Percentiles rank a stretch among this genome's conserved stretches.
Conservation (phyloP, 257 asterid species). For the Marsdenia floribunda region DNA sequence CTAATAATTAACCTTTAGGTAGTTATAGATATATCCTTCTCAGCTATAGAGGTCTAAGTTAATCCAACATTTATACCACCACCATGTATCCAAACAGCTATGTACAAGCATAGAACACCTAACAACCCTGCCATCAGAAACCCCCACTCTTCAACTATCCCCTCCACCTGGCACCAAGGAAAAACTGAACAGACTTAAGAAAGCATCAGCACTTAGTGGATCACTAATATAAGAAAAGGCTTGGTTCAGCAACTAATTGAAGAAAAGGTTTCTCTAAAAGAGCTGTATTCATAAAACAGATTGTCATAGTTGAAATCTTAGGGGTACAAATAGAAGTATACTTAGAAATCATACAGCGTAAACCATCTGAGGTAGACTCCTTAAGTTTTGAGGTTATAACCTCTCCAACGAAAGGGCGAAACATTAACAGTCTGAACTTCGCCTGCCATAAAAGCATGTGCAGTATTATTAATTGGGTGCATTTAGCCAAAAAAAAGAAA, state of each 20-base stretch:
- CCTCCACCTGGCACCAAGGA: not conserved
- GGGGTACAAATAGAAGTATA: not conserved
- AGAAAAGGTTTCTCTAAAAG: not conserved
- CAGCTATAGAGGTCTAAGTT: not conserved
- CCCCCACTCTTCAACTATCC: not conserved
- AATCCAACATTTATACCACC: not conserved
- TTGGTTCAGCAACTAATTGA: not conserved
- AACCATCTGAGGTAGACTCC: conserved; percentile 61
- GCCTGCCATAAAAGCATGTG: conserved; percentile 45
- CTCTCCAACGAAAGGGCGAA: conserved; percentile 87
- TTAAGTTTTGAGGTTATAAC: conserved; percentile 62
- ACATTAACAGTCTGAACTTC: conserved; percentile 68
- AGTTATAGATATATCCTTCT: not conserved
- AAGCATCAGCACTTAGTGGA: not conserved
- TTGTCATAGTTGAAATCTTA: not conserved
- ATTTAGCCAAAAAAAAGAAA: too few relatives aligned
- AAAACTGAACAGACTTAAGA: not conserved
- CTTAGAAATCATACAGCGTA: conserved; percentile 50
- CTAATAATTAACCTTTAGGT: not conserved
- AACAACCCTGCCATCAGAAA: not conserved
- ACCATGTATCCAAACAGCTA: not conserved
- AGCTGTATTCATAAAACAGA: too few relatives aligned
- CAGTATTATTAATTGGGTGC: not conserved
- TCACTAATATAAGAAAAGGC: not conserved
- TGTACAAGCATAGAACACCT: not conserved